Base-by-base conservation (phyloP, 1,139 yeast species). In the Magnusiomyces magnusii region DNA sequence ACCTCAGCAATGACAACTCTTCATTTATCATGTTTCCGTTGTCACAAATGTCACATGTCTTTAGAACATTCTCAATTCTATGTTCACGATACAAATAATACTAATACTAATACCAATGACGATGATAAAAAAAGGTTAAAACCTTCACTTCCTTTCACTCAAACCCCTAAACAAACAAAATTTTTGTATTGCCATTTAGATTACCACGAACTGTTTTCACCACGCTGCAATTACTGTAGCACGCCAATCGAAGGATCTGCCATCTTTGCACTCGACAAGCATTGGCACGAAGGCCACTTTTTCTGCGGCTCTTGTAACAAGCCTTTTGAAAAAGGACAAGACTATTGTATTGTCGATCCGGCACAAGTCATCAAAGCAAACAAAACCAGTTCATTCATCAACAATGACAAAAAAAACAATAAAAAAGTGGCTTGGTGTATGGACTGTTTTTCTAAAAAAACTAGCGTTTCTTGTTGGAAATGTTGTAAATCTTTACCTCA, bases 211-310 rank as follows among this genome's bases (percentile, higher is more conserved):
- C 57, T 65, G 28, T 71, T 70, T 58, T 69, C 73, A 1, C 69
- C 70, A 0, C 62, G 67, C 41, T 73, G 75, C 62, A 66, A 64
- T 13, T 63, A 70, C 58, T 73, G 75, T 60, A 51, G 62, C 9
- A 70, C 72, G 3, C 71, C 74, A 1, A 69, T 73, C 25, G 75
- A 71, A 44, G 65, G 65, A 2, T 63, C 68, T 39, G 72, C 69
- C 21, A 66, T 72, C 17, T 61, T 62, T 41, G 75, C 75, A 2
- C 62, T 70, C 41, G 73, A 68, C 10, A 62, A 63, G 53, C 64
- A 69, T 34, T 73, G 69, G 67, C 75, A 73, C 58, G 64, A 62
- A 9, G 74, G 68, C 34, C 75, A 73, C 51, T 73, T 73, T 56
- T 71, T 71, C 59, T 73, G 75, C 60, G 68, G 69, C 7, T 69